Base-by-base conservation (phyloP, 164 flowering plant species). In the Akebia trifoliata region DNA sequence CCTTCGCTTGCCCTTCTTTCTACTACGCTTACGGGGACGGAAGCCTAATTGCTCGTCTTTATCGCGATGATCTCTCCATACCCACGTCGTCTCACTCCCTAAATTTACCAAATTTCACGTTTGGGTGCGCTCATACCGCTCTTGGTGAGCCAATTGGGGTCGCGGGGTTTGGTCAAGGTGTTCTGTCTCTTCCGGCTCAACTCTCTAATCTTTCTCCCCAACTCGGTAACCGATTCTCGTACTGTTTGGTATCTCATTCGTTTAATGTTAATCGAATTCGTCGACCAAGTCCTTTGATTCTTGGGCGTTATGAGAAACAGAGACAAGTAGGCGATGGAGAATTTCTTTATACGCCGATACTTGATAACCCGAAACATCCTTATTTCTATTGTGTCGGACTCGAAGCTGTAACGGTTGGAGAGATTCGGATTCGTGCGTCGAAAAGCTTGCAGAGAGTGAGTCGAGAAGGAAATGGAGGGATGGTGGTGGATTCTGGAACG, bases 21-120 rank as follows among this genome's bases (percentile, higher is more conserved):
- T 92, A 89, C 74, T 89, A 77, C 50, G 97, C 95, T 18, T 92
- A 89, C 51, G 98, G 75, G 32, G 98, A 89, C 47, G 98, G 98
- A 2, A 85, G 95, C 74, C 57, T 92, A 3, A 35, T 83, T 17
- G 96, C 83, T 6, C 60, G 71, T 6, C 85, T 92, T 14, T 76
- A 75, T 36, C 49, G 26, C 8, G 78, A 84, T 30, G 58, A 49
- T 0, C 47, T 90, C 17, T 50, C 72, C 0, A 43, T 80, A 17
- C 76, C 79, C 15, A 24, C 45, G 6, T 64, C 82, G 4, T 34
- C 67, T 8, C 70, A 78, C 1, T 36, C 78, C 11, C 55, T 86
- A 4, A 36, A 47, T 3, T 54, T 87, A 4, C 60, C 44, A 2
- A 80, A 85, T 39, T 90, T 93, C 78, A 86, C 96, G 0, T 89